Conservation (phyloP, 257 asterid genomes). For the Nyctanthes arbortristis region DNA sequence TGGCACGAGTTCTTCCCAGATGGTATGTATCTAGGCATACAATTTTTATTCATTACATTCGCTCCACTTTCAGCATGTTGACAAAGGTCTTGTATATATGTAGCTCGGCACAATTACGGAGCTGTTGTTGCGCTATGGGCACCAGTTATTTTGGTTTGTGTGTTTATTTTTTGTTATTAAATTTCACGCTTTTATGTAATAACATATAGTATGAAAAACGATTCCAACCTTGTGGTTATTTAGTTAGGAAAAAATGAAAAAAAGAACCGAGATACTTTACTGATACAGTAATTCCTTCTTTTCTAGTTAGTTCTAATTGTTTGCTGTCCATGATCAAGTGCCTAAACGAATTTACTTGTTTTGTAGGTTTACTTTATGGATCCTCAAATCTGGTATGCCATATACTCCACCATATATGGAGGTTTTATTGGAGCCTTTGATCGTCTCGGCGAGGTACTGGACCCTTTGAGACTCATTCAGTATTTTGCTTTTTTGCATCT, state of each 20-base stretch:
- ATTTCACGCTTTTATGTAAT: too few species aligned
- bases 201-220: not conserved
- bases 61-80: slow-evolving; percentile 22
- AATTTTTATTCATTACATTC: not conserved
- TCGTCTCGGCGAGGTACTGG: slow-evolving; percentile 67
- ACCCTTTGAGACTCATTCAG: not conserved
- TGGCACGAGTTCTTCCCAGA: slow-evolving; percentile 97
- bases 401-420: slow-evolving; percentile 55
- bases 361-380: slow-evolving; percentile 80
- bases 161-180: slow-evolving; percentile 26
- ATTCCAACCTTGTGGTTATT: not conserved
- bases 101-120: slow-evolving; percentile 44
- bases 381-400: slow-evolving; percentile 69
- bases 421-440: slow-evolving; percentile 64
- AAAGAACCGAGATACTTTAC: too few species aligned
- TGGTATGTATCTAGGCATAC: slow-evolving; percentile 45
- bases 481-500: not conserved
- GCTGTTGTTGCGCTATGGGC: slow-evolving; percentile 65
- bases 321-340: not conserved
- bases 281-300: too few species aligned
- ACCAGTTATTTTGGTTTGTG: slow-evolving; percentile 70
- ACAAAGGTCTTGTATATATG: slow-evolving; percentile 7
- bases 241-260: not conserved
- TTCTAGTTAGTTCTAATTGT: slow-evolving; percentile 5
- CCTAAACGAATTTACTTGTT: not conserved